phyloP scores from a whole-genome alignment of 345 rosid genomes.

The Dovyalis caffra region DNA sequence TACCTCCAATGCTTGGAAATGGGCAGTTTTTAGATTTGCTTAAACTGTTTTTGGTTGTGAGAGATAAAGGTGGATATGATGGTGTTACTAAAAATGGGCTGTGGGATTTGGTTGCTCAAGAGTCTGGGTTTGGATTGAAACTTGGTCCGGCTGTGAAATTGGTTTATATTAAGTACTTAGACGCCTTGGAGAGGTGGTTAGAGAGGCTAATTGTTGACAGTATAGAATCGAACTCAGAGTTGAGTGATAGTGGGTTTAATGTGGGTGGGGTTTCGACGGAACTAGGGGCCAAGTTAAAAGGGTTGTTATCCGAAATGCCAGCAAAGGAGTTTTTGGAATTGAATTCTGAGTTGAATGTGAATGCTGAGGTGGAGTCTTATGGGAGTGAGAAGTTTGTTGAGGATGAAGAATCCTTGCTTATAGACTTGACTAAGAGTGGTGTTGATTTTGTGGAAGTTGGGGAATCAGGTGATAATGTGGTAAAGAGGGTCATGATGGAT shows the following conservation, averaged over 20 bases:
- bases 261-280: slow-evolving; percentile 27
- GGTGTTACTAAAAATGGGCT: slow-evolving; percentile 39
- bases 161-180: slow-evolving; percentile 51
- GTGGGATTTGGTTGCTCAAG: slow-evolving; percentile 55
- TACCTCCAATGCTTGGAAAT: slow-evolving; percentile 56
- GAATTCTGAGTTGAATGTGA: slow-evolving; percentile 20
- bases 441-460: slow-evolving; percentile 21
- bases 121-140: slow-evolving; percentile 40
- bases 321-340: slow-evolving; percentile 2
- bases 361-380: slow-evolving; percentile 20
- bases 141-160: slow-evolving; percentile 37
- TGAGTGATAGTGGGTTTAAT: slow-evolving; percentile 9
- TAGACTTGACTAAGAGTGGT: slow-evolving; percentile 20
- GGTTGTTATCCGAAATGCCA: slow-evolving; percentile 25
- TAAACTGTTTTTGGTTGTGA: slow-evolving; percentile 46
- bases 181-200: slow-evolving; percentile 45
- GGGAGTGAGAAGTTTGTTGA: slow-evolving; percentile 28
- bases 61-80: slow-evolving; percentile 45
- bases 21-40: slow-evolving; percentile 52
- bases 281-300: slow-evolving; percentile 35
- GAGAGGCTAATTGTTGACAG: slow-evolving; percentile 18
- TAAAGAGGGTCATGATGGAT: slow-evolving; percentile 20
- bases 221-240: not conserved
- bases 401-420: slow-evolving; percentile 27
- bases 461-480: slow-evolving; percentile 24